Evolutionary conservation across 2,329 filamentous ascomycete species (phyloP), one percentile per base, ranked within the genome.

Genomic region (Conoideocrella luteorostrata): DNA sequence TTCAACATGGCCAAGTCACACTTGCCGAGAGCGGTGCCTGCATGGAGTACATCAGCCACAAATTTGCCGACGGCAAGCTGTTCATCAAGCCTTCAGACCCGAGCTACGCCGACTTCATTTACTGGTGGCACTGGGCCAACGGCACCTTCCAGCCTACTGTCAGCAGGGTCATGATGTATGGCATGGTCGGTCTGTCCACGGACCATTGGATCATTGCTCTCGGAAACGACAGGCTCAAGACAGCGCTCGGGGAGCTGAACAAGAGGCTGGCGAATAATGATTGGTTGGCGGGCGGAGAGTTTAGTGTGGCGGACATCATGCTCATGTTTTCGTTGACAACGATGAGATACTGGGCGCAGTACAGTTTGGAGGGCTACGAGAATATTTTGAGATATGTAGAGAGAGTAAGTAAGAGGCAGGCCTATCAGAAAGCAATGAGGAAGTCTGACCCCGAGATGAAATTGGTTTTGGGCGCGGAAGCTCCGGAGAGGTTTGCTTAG

Each of bases 301-400:
- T 86, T 46, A 84, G 78, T 0, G 78, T 69, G 1, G 82, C 82
- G 1, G 83, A 87, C 59, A 66, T 84, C 30, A 84, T 86, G 78
- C 65, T 63, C 4, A 68, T 81, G 1, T 83, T 75, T 53, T 66
- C 69, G 12, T 61, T 86, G 26, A 82, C 80, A 1, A 85, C 79
- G 2, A 71, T 78, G 69, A 66, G 82, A 13, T 64, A 67, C 39
- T 82, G 77, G 50, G 59, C 60, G 20, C 66, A 68, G 2, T 65
- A 63, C 35, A 63, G 67, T 39, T 49, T 79, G 39, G 50, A 47
- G 2, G 56, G 52, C 1, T 73, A 74, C 49, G 50, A 56, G 1
- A 64, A 65, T 37, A 63, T 79, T 5, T 39, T 77, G 24, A 51
- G 47, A 1, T 80, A 72, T 47, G 52, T 79, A 23, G 44, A 64